Base-by-base conservation (phyloP, 345 rosid species). In the Nasturtium officinale region DNA sequence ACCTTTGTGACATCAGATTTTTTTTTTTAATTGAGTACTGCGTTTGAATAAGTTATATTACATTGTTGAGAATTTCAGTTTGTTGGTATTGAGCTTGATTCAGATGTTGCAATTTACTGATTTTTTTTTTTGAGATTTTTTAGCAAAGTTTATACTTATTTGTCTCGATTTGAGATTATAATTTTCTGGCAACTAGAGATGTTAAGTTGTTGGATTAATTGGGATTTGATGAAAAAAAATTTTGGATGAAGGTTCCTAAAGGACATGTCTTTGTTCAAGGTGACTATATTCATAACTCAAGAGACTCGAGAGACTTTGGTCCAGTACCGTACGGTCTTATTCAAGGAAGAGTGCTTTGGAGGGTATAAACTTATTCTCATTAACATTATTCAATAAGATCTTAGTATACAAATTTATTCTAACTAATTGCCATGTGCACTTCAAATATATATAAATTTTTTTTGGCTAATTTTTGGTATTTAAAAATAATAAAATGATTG, bases 221-320 rank as follows among this genome's bases (percentile, higher is more conserved):
- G 28, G 9, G 26, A 17, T 12, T 29, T 65, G 23, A 30, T 51
- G n/a, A n/a, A n/a, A n/a, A n/a, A n/a, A n/a, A n/a, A 15, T 51
- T 26, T 26, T 58, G 26, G 62, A 77, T 62, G 12, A 54, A 90
- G 98, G 91, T 90, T 70, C 96, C 96, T 2, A 75, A 65, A 79
- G 96, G 96, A 54, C 90, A 85, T 72, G 67, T 90, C 32, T 89
- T 92, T 85, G 73, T 87, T 5, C 82, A 85, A 69, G 98, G 98
- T 52, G 98, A 90, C 80, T 76, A 87, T 79, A 76, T 57, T 54
- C 77, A 83, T 52, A 71, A 78, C 55, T 83, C 96, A 0, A 69
- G 54, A 33, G 98, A 90, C 83, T 92, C 96, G 3, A 86, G 98
- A 75, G 18, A 29, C 10, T 92, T 84, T 73, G 98, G 98, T 40